A percentile compares a stretch with the other conserved stretches of the same genome.
phyloP scores from a whole-genome alignment of 768 basidiomycete species.

The Saitozyma sp. region DNA sequence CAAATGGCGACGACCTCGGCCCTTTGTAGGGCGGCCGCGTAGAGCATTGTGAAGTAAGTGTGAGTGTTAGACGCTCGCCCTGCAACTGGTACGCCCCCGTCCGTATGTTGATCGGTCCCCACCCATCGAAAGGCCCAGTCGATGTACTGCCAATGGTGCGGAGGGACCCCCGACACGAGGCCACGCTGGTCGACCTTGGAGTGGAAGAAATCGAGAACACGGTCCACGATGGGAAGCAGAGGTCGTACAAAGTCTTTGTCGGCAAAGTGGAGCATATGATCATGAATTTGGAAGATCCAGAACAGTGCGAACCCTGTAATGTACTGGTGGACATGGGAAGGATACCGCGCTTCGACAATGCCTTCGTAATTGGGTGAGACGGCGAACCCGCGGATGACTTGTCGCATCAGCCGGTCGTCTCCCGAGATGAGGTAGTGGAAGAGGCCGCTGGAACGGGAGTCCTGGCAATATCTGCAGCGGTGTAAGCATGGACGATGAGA shows the following conservation, averaged over 20 bases:
- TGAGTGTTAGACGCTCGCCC: slow-evolving; percentile 17
- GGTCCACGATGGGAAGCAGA: slow-evolving; percentile 24
- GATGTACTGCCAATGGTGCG: slow-evolving; percentile 30
- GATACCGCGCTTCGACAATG: slow-evolving; percentile 30
- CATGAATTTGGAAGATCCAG: slow-evolving; percentile 29
- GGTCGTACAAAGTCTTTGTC: slow-evolving; percentile 20
- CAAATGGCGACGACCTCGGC: background rate
- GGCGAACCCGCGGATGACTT: slow-evolving; percentile 29
- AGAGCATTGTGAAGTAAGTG: slow-evolving; percentile 17
- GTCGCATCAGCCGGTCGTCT: slow-evolving; percentile 30
- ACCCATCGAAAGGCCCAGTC: slow-evolving; percentile 30
- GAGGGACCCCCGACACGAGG: slow-evolving; percentile 23
- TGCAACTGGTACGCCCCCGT: slow-evolving; percentile 26
- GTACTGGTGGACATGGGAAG: slow-evolving; percentile 29
- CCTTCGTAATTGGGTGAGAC: slow-evolving; percentile 14
- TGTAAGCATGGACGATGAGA: background rate
- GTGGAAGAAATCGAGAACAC: slow-evolving; percentile 35
- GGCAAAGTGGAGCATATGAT: slow-evolving; percentile 27
- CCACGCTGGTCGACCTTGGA: slow-evolving; percentile 24
- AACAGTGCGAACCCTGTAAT: slow-evolving; percentile 36
- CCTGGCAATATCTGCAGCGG: slow-evolving; percentile 27
- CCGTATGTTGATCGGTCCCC: slow-evolving; percentile 19
- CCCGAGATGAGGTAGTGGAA: slow-evolving; percentile 38
- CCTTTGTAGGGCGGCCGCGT: slow-evolving; percentile 4
- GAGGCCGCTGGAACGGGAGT: slow-evolving; percentile 29